Conservation (phyloP, 2,329 filamentous ascomycete genomes). For the Ascochyta viciae-villosae region DNA sequence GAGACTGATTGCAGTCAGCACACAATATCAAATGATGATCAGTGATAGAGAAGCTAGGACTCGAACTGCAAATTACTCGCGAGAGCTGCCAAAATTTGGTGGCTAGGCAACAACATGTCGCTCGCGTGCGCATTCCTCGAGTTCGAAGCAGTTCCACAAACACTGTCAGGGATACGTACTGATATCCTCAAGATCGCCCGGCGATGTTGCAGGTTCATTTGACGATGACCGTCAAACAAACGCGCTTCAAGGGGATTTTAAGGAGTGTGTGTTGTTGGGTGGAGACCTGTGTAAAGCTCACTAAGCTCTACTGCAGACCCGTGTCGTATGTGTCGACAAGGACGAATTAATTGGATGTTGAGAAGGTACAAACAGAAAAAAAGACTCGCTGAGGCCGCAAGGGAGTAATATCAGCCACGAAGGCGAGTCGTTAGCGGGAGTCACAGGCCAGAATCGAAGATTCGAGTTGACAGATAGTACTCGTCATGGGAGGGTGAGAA, state of each 20-base stretch:
- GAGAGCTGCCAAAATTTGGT: slow-evolving; percentile 8
- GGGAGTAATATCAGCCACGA: slow-evolving; percentile 31
- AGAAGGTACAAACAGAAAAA: slow-evolving; percentile 18
- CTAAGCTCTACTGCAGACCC: slow-evolving; percentile 21
- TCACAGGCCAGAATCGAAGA: slow-evolving; percentile 30
- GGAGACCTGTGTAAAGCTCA: slow-evolving; percentile 24
- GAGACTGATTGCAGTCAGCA: slow-evolving; percentile 49
- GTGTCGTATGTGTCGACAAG: slow-evolving; percentile 16
- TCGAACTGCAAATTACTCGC: not conserved
- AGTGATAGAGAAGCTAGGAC: not conserved
- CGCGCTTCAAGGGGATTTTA: slow-evolving; percentile 67
- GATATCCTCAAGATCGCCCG: slow-evolving; percentile 64
- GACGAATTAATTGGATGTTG: slow-evolving; percentile 16
- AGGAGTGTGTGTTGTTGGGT: slow-evolving; percentile 20
- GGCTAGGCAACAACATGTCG: slow-evolving; percentile 29
- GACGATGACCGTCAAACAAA: slow-evolving; percentile 91
- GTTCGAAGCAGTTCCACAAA: slow-evolving; percentile 7
- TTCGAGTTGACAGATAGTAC: slow-evolving; percentile 34
- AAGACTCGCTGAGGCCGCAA: slow-evolving; percentile 38
- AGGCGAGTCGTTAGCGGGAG: slow-evolving; percentile 37
- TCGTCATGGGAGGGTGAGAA: slow-evolving; percentile 31
- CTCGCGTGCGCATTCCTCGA: slow-evolving; percentile 20
- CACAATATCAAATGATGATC: slow-evolving; percentile 2
- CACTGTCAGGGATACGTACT: slow-evolving; percentile 59
- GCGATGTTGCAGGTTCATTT: slow-evolving; percentile 95